Evolutionary conservation across 2,329 filamentous ascomycete genomes (phyloP).

Genomic region (Exophiala sp.): DNA sequence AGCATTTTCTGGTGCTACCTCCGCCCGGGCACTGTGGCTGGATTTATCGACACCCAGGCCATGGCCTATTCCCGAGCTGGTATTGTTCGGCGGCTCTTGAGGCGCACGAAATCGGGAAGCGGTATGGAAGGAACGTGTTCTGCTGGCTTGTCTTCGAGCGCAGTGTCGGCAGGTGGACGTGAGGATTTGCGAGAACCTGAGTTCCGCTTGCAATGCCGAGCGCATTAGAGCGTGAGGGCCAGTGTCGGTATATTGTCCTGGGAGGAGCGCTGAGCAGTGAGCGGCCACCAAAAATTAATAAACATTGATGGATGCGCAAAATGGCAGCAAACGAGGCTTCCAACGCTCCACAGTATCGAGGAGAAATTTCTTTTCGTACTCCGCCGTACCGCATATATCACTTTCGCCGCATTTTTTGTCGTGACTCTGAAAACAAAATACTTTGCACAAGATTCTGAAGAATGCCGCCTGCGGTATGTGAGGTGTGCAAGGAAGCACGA

Average conservation of each 20-base stretch:
- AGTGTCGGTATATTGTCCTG: background rate
- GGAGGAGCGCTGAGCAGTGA: background rate
- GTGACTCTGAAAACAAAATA: background rate
- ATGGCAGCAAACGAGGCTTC: background rate
- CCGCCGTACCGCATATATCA: background rate
- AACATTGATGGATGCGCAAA: background rate
- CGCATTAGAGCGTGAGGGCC: slow-evolving; percentile 24
- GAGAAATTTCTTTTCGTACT: background rate
- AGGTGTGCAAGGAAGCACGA: slow-evolving; percentile 69
- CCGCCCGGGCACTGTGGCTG: slow-evolving; percentile 3
- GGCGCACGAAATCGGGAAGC: slow-evolving; percentile 10
- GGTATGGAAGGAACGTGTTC: slow-evolving; percentile 18
- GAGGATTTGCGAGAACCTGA: slow-evolving; percentile 24
- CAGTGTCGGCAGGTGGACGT: slow-evolving; percentile 19
- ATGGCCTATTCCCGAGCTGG: slow-evolving; percentile 5
- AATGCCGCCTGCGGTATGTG: slow-evolving; percentile 77
- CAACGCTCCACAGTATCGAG: slow-evolving; percentile 2
- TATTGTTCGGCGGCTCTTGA: slow-evolving; percentile 14
- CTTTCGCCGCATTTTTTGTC: background rate
- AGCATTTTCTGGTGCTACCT: slow-evolving; percentile 10
- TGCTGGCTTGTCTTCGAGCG: slow-evolving; percentile 14
- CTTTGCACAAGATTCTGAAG: background rate
- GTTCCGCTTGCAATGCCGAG: slow-evolving; percentile 26
- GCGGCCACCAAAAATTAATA: background rate
- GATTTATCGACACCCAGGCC: slow-evolving; percentile 8